These are phyloP conservation scores for Rhizopogon vesiculosus DNA, from an alignment of 768 basidiomycete genomes.

Conservation along the genomic window DNA sequence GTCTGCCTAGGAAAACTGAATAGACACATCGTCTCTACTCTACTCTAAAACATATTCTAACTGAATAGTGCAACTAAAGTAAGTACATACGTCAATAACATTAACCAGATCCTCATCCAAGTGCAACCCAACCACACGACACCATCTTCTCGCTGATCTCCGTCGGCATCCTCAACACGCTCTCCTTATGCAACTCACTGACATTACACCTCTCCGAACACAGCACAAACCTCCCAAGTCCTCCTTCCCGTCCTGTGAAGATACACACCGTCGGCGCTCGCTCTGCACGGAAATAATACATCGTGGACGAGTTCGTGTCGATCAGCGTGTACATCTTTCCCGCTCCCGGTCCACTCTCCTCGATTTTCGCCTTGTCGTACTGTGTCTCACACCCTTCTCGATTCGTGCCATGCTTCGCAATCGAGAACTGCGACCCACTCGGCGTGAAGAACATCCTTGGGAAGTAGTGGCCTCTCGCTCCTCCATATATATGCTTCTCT, in stretches of 20 bases:
- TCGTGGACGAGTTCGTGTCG: slow-evolving; percentile 10
- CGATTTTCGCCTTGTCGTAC: neutral
- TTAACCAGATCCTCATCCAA: neutral
- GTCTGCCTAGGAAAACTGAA: too few species aligned
- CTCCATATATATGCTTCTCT: slow-evolving; percentile 10
- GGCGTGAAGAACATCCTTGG: slow-evolving; percentile 9
- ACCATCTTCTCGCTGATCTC: neutral
- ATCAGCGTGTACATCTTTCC: slow-evolving; percentile 11
- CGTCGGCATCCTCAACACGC: slow-evolving; percentile 15
- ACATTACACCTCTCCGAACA: slow-evolving; percentile 14
- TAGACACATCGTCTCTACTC: too few species aligned
- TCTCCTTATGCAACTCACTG: slow-evolving; percentile 16
- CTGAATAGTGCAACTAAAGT: too few species aligned
- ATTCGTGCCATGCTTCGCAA: neutral
- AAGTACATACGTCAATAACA: too few species aligned
- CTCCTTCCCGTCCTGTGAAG: slow-evolving; percentile 18
- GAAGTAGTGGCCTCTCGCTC: neutral
- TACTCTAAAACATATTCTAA: too few species aligned
- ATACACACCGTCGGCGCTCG: slow-evolving; percentile 17
- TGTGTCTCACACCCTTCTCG: slow-evolving; percentile 7
- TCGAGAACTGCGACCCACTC: slow-evolving; percentile 12
- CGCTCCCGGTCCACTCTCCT: neutral
- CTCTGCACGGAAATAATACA: slow-evolving; percentile 15
- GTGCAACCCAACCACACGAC: neutral
- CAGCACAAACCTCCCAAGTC: slow-evolving; percentile 17